phyloP scores from a whole-genome alignment of 1,284 basidiomycete species.

The Malassezia nana region DNA sequence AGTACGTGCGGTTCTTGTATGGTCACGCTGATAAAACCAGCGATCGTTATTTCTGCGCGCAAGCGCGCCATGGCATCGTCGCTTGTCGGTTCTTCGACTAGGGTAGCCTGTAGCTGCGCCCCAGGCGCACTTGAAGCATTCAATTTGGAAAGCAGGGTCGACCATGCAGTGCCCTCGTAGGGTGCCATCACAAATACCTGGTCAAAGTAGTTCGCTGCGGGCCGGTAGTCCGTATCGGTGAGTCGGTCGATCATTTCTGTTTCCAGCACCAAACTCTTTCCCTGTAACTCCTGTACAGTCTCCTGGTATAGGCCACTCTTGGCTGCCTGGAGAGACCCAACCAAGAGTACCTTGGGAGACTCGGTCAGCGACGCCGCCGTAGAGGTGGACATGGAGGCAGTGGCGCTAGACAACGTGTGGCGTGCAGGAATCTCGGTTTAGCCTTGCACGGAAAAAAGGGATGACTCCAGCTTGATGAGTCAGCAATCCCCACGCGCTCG shows the following conservation, averaged over 20 bases:
- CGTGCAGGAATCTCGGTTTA: background rate
- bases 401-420: background rate
- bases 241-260: constrained; percentile 47
- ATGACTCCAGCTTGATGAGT: background rate
- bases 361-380: background rate
- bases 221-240: constrained; percentile 32
- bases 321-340: constrained; percentile 39
- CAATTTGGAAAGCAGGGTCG: constrained; percentile 25
- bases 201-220: constrained; percentile 23
- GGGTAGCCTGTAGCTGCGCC: constrained; percentile 25
- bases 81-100: constrained; percentile 21
- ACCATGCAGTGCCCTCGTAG: constrained; percentile 22
- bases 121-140: constrained; percentile 21
- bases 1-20: constrained; percentile 12
- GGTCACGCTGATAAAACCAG: constrained; percentile 28
- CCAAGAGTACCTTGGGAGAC: constrained; percentile 22
- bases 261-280: constrained; percentile 22
- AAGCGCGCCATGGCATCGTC: constrained; percentile 17
- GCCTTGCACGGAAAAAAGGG: background rate
- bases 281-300: constrained; percentile 21
- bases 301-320: constrained; percentile 35
- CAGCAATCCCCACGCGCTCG: background rate
- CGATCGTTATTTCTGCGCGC: constrained; percentile 29
- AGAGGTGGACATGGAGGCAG: background rate
- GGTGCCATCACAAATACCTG: constrained; percentile 26